A percentile compares a stretch with the other conserved stretches of the same genome.
These are phyloP conservation scores for Trichophyton benhamiae DNA, from an alignment of 2,329 filamentous ascomycete species.

Conservation along the genomic window DNA sequence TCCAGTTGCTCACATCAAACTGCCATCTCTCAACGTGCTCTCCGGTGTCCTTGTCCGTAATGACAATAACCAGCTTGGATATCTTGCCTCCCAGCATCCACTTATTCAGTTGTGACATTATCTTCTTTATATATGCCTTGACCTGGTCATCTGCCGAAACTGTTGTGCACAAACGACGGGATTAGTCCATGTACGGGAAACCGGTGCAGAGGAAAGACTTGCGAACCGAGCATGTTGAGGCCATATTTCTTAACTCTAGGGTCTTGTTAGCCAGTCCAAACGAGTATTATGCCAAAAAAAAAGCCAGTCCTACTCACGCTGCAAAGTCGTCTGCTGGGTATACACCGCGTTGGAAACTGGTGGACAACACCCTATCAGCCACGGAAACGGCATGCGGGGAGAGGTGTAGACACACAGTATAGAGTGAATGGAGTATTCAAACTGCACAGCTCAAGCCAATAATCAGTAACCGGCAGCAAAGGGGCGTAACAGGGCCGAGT, in stretches of 20 bases:
- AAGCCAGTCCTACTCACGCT: constrained; percentile 45
- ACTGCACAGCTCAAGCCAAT: constrained; percentile 51
- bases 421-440: constrained; percentile 96
- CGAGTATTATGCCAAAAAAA: not conserved
- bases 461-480: not conserved
- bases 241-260: constrained; percentile 90
- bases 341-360: constrained; percentile 67
- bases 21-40: constrained; percentile 97
- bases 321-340: constrained; percentile 95
- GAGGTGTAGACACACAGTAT: constrained; percentile 58
- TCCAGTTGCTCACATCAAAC: constrained; percentile 58
- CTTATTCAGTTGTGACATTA: constrained; percentile 93
- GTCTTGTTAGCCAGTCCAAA: constrained; percentile 7
- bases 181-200: not conserved
- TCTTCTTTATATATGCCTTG: constrained; percentile 98
- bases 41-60: constrained; percentile 92
- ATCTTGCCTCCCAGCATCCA: constrained; percentile 98
- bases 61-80: constrained; percentile 89
- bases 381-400: not conserved
- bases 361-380: not conserved
- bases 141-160: constrained; percentile 96
- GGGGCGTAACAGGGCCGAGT: not conserved
- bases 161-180: constrained; percentile 20
- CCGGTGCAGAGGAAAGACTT: not conserved
- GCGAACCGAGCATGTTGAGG: constrained; percentile 77